Conservation (phyloP, 2,329 filamentous ascomycete genomes). For the Pestalotiopsis sp. region DNA sequence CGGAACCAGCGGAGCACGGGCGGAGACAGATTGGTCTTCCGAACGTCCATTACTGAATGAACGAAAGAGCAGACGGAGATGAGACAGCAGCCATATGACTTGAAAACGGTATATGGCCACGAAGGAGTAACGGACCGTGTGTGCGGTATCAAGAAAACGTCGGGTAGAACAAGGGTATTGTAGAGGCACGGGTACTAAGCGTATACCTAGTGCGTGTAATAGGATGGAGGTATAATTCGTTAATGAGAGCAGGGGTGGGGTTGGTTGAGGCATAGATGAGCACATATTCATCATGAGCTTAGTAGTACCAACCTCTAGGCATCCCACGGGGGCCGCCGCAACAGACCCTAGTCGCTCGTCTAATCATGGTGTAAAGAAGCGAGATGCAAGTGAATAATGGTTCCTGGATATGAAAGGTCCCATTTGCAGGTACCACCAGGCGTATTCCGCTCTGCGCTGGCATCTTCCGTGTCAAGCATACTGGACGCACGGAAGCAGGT, state of each 20-base stretch:
- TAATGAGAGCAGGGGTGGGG: not conserved
- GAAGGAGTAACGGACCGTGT: slow-evolving; percentile 43
- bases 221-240: not conserved
- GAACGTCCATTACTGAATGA: slow-evolving; percentile 18
- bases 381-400: not conserved
- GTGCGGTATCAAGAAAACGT: slow-evolving; percentile 30
- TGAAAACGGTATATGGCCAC: slow-evolving; percentile 5
- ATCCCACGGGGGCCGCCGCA: not conserved
- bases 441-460: not conserved
- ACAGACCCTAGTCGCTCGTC: not conserved
- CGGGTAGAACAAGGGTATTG: slow-evolving; percentile 13
- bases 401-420: not conserved
- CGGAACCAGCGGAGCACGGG: slow-evolving; percentile 24
- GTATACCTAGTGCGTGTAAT: not conserved
- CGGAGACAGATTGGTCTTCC: slow-evolving; percentile 21
- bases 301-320: not conserved
- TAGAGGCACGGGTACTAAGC: slow-evolving; percentile 6
- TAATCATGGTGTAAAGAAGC: not conserved
- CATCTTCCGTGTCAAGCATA: not conserved
- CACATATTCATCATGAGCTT: not conserved
- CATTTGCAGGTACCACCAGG: not conserved
- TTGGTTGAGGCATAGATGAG: not conserved
- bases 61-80: slow-evolving; percentile 6
- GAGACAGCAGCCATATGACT: not conserved
- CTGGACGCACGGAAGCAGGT: not conserved